Evolutionary conservation across 257 asterid species (phyloP).

Genomic region (Paulownia fortunei): DNA sequence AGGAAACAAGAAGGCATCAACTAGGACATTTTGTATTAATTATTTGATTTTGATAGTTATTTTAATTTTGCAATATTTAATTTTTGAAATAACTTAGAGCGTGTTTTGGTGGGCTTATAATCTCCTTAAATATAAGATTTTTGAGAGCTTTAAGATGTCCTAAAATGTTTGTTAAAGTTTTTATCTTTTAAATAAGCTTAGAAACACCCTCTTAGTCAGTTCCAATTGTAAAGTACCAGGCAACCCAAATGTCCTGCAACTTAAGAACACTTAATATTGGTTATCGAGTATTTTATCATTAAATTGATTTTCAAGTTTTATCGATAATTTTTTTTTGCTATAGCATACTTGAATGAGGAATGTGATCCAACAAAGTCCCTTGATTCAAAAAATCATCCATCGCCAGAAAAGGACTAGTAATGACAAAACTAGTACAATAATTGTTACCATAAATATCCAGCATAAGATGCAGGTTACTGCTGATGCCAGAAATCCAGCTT

Average conservation of each 20-base stretch:
- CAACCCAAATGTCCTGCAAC: not conserved
- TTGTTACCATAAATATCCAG: slow-evolving; percentile 87
- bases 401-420: not conserved
- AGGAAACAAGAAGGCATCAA: no score
- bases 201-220: slow-evolving; percentile 1
- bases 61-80: not conserved
- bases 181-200: not conserved
- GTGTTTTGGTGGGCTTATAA: not conserved
- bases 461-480: slow-evolving; percentile 71
- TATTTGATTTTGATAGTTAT: not conserved
- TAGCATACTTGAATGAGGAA: not conserved
- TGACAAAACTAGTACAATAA: slow-evolving; percentile 13
- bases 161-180: not conserved
- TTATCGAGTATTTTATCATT: not conserved
- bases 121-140: not conserved
- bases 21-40: not conserved
- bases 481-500: slow-evolving; percentile 90
- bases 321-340: slow-evolving; percentile 14
- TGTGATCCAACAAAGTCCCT: slow-evolving; percentile 8
- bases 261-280: slow-evolving; percentile 6
- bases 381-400: not conserved
- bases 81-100: not conserved
- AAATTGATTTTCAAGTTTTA: not conserved
- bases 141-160: not conserved
- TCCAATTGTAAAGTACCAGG: not conserved